phyloP scores from a whole-genome alignment of 2,329 filamentous ascomycete genomes.

The Pseudopyrenochaeta lycopersici region DNA sequence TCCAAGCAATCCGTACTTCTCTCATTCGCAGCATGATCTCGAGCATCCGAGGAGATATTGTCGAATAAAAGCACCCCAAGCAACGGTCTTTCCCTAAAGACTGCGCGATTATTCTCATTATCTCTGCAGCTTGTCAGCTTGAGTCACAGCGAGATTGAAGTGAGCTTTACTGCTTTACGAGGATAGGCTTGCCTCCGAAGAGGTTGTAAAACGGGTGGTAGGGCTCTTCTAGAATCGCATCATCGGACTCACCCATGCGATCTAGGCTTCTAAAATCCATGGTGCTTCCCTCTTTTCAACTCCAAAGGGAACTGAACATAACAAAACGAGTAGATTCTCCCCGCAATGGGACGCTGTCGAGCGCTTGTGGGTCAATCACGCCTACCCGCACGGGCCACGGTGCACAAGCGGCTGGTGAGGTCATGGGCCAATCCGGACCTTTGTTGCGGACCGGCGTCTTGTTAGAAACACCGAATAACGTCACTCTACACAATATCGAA shows the following conservation, averaged over 20 bases:
- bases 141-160: neutral
- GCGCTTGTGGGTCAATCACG: neutral
- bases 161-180: slow-evolving; percentile 49
- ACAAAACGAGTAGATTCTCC: neutral
- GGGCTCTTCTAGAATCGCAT: slow-evolving; percentile 42
- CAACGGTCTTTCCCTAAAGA: slow-evolving; percentile 70
- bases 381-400: slow-evolving; percentile 2
- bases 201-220: slow-evolving; percentile 64
- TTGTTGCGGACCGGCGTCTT: neutral
- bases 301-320: neutral
- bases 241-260: slow-evolving; percentile 38
- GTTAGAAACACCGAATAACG: neutral
- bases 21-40: slow-evolving; percentile 83
- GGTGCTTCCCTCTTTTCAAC: neutral
- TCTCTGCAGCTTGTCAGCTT: slow-evolving; percentile 34
- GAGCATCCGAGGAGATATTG: slow-evolving; percentile 76
- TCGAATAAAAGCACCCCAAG: slow-evolving; percentile 76
- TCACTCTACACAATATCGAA: slow-evolving; percentile 3
- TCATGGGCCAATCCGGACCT: slow-evolving; percentile 5
- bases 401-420: slow-evolving; percentile 7
- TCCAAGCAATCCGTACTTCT: slow-evolving; percentile 59
- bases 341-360: neutral
- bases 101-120: slow-evolving; percentile 52
- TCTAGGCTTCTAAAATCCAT: slow-evolving; percentile 46
- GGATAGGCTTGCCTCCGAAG: slow-evolving; percentile 58